A percentile compares a stretch with the other conserved stretches of the same genome.
Conservation (phyloP, 2,329 filamentous ascomycete genomes). For the Diaporthe vexans region DNA sequence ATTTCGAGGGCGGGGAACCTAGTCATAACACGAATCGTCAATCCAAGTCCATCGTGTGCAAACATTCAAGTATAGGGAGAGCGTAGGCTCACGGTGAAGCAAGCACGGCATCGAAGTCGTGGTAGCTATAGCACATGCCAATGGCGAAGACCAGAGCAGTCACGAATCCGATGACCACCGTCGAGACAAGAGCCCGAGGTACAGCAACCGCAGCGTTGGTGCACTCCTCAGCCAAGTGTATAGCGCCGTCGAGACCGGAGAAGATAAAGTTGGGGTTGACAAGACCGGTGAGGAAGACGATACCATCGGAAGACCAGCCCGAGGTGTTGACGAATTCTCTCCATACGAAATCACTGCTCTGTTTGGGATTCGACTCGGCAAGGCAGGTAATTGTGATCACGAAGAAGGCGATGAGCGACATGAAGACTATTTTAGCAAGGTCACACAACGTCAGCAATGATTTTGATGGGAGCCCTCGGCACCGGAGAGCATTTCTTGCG, state of each 20-base stretch:
- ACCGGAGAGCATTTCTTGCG: background rate
- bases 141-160: conserved; percentile 51
- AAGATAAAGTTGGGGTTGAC: conserved; percentile 55
- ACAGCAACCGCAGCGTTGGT: conserved; percentile 49
- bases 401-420: conserved; percentile 49
- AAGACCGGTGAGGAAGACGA: conserved; percentile 56
- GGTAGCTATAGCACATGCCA: conserved; percentile 47
- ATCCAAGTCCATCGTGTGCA: fast-evolving
- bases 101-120: conserved; percentile 43
- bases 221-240: conserved; percentile 56
- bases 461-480: too few species aligned
- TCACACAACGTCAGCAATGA: background rate
- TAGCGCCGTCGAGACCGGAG: conserved; percentile 53
- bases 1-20: conserved; percentile 40
- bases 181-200: conserved; percentile 51
- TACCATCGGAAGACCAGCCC: conserved; percentile 48
- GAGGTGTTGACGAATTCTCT: conserved; percentile 48
- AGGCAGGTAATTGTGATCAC: conserved; percentile 51
- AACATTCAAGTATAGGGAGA: fast-evolving
- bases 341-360: conserved; percentile 49
- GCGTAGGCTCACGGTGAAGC: conserved; percentile 32
- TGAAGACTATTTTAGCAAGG: conserved; percentile 37
- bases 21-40: fast-evolving
- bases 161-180: conserved; percentile 51
- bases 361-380: conserved; percentile 43